phyloP scores from a whole-genome alignment of 2,329 filamentous ascomycete species.

The Ilyonectria destructans region DNA sequence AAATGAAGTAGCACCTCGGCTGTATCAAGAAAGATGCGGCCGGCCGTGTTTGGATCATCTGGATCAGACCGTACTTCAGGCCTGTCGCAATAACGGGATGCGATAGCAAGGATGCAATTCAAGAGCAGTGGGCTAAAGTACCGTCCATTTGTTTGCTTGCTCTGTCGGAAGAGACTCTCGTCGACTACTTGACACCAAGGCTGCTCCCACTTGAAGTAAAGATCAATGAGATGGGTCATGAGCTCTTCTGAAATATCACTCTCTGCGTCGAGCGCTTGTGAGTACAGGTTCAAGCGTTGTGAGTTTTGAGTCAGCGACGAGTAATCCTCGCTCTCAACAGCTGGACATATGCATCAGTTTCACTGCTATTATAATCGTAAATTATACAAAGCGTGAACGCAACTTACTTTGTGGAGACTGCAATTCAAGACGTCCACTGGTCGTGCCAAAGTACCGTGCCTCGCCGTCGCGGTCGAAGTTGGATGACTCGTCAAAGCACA shows the following conservation, averaged over 20 bases:
- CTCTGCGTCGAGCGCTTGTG: not conserved
- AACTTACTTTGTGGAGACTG: too few species aligned
- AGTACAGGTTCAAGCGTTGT: slow-evolving; percentile 4
- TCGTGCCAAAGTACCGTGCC: slow-evolving; percentile 55
- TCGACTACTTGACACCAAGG: slow-evolving; percentile 57
- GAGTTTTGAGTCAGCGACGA: too few species aligned
- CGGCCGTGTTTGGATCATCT: slow-evolving; percentile 54
- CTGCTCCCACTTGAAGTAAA: slow-evolving; percentile 57
- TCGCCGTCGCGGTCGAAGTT: slow-evolving; percentile 56
- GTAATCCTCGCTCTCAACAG: too few species aligned
- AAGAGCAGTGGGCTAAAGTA: slow-evolving; percentile 53
- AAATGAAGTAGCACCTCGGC: slow-evolving; percentile 44
- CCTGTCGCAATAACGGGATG: slow-evolving; percentile 53
- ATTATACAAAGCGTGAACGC: too few species aligned
- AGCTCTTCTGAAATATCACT: slow-evolving; percentile 48
- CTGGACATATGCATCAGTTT: too few species aligned
- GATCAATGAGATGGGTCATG: slow-evolving; percentile 44
- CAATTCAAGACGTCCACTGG: slow-evolving; percentile 56
- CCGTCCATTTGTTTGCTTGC: slow-evolving; percentile 44
- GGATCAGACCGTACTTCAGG: slow-evolving; percentile 51
- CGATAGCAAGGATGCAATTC: slow-evolving; percentile 55
- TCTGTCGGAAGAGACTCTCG: slow-evolving; percentile 54
- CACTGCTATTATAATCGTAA: too few species aligned
- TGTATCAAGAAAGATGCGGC: slow-evolving; percentile 50
- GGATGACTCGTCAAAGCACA: slow-evolving; percentile 52